A percentile compares a stretch with the other conserved stretches of the same genome.
Evolutionary conservation across 768 basidiomycete species (phyloP).

Genomic region (Pulveroboletus frians): DNA sequence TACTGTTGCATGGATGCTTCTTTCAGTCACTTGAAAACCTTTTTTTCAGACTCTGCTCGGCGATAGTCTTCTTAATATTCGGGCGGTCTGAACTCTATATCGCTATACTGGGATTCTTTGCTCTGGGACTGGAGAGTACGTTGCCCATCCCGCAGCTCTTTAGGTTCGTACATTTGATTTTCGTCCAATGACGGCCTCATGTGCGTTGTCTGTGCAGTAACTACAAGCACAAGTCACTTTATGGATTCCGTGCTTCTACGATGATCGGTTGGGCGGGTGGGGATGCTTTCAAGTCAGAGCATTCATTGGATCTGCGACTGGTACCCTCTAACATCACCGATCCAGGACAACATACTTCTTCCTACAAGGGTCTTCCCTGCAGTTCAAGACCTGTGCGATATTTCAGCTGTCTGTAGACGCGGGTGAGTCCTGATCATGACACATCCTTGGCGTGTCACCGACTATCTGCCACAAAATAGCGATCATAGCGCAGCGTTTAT

Average conservation of each 20-base stretch:
- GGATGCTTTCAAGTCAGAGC: slow-evolving; percentile 73
- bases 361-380: slow-evolving; percentile 61
- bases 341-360: slow-evolving; percentile 77
- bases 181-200: slow-evolving; percentile 16
- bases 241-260: slow-evolving; percentile 81
- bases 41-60: slow-evolving; percentile 49
- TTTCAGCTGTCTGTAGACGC: slow-evolving; percentile 79
- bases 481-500: slow-evolving; percentile 67
- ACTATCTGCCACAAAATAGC: slow-evolving; percentile 36
- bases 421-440: slow-evolving; percentile 41
- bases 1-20: background rate
- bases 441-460: slow-evolving; percentile 7
- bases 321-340: slow-evolving; percentile 16
- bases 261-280: slow-evolving; percentile 80
- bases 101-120: slow-evolving; percentile 63
- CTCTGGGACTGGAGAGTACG: slow-evolving; percentile 79
- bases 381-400: slow-evolving; percentile 78
- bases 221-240: slow-evolving; percentile 70
- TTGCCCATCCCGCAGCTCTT: slow-evolving; percentile 82
- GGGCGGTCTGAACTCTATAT: slow-evolving; percentile 58
- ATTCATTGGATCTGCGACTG: slow-evolving; percentile 4
- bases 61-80: slow-evolving; percentile 73
- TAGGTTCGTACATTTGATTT: slow-evolving; percentile 41
- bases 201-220: slow-evolving; percentile 46
- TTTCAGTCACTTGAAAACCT: slow-evolving; percentile 2